Base-by-base conservation (phyloP, 768 basidiomycete genomes). In the Vishniacozyma victoriae region DNA sequence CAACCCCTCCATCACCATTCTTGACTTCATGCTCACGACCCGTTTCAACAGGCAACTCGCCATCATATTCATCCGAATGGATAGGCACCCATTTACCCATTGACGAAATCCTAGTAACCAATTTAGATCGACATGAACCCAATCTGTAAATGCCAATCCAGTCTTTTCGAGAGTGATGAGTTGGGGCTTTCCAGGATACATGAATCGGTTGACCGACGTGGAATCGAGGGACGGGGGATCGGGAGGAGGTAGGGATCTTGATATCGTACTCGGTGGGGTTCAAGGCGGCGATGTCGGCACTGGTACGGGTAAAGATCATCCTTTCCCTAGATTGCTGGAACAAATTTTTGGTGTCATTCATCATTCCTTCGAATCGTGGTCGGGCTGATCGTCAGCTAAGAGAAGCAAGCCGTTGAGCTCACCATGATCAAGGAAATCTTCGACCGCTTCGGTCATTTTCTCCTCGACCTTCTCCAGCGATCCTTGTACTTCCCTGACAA, bases 401-500 rank as follows among this genome's bases (percentile, higher is more conserved):
- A 43, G 16, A 16, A 20, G 22, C 23, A 7, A 4, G 13, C 16
- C 22, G 14, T 35, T 14, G 33, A 27, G 18, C 23, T 13, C 66
- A 95, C 91, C 92, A 68, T 83, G 87, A 0, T 84, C 84, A 50
- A 97, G 72, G 72, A 97, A 91, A 43, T 95, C 93, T 70, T 96
- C 93, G 14, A 97, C 82, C 14, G 79, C 88, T 45, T 92, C 89
- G 0, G 86, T 83, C 6, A 92, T 90, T 70, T 93, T 90, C 57
- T 91, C 89, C 55, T 87, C 89, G 16, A 95, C 93, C 72, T 91
- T 93, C 54, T 93, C 91, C 64, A 97, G 85, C 0, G 87, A 93
- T 13, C 89, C 92, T 60, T 84, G 86, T 53, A 97, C 89, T 71
- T 93, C 92, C 58, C 80, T 80, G 7, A 87, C 90, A n/a, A 84